Conservation (phyloP, 169 alveolate species). For the Cryptosporidium baileyi region DNA sequence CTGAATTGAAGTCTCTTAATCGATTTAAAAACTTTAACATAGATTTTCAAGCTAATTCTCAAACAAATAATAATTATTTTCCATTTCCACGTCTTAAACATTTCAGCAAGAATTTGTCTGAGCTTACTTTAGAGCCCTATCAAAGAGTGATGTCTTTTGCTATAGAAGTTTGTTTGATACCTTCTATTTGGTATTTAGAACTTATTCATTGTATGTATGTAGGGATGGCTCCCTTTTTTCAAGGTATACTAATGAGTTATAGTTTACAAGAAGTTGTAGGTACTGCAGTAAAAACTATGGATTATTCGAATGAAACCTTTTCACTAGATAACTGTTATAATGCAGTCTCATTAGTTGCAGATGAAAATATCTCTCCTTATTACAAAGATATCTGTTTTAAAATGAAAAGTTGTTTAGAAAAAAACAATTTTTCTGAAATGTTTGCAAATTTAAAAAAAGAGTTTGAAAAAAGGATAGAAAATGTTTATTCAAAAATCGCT, state of each 20-base stretch:
- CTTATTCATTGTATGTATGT: slow-evolving; percentile 48
- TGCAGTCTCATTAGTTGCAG: slow-evolving; percentile 31
- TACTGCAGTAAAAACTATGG: slow-evolving; percentile 32
- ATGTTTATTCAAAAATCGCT: not conserved
- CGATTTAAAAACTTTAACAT: no score
- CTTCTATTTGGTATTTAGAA: slow-evolving; percentile 65
- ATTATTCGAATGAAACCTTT: slow-evolving; percentile 37
- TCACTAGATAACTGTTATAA: slow-evolving; percentile 16
- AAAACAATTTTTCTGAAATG: not conserved
- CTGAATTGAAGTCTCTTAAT: no score
- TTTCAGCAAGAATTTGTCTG: not conserved
- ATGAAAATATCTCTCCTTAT: slow-evolving; percentile 33
- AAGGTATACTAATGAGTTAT: slow-evolving; percentile 19
- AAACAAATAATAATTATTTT: no score
- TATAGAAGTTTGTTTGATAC: slow-evolving; percentile 46
- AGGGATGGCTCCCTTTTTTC: slow-evolving; percentile 11
- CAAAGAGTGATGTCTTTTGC: slow-evolving; percentile 60
- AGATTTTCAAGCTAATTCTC: no score
- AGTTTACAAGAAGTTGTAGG: slow-evolving; percentile 50
- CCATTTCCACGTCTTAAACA: not conserved
- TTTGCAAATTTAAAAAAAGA: not conserved
- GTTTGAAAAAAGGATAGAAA: not conserved
- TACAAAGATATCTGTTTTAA: slow-evolving; percentile 7
- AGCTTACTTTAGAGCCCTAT: slow-evolving; percentile 37
- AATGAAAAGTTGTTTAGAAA: not conserved